A percentile compares a stretch with the other conserved stretches of the same genome.
Evolutionary conservation across 78 protist species (phyloP).

Genomic region (Dictyostelium capitatum): DNA sequence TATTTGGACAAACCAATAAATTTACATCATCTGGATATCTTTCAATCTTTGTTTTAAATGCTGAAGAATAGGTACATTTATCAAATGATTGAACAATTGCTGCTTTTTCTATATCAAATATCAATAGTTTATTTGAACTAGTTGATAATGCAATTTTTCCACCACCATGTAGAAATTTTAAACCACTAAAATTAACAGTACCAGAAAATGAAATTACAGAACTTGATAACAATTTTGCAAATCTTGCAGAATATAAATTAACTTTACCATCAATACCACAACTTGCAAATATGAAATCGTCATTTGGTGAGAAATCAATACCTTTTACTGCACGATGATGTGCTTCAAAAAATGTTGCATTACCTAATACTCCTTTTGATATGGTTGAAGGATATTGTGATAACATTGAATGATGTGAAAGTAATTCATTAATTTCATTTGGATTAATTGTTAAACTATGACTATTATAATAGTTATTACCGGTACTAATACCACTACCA

Average conservation of each 20-base stretch:
- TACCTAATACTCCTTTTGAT: conserved; percentile 41
- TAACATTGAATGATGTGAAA: conserved; percentile 17
- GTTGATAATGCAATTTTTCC: conserved; percentile 56
- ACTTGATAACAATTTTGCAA: conserved; percentile 26
- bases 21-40: conserved; percentile 22
- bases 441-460: not conserved
- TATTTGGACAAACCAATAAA: conserved; percentile 36
- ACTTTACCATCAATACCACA: conserved; percentile 55
- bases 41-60: conserved; percentile 39
- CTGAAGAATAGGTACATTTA: conserved; percentile 41
- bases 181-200: conserved; percentile 33
- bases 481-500: not conserved
- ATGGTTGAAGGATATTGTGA: not conserved
- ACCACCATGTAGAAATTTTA: conserved; percentile 47
- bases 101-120: conserved; percentile 54
- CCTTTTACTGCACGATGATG: conserved; percentile 47
- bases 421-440: conserved; percentile 27
- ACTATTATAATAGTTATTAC: not conserved
- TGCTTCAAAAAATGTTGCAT: conserved; percentile 26
- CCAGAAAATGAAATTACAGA: conserved; percentile 36
- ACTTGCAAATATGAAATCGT: conserved; percentile 44
- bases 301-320: conserved; percentile 68
- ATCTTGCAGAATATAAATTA: conserved; percentile 53
- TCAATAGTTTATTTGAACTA: conserved; percentile 55
- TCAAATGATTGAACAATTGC: conserved; percentile 41